Evolutionary conservation across 768 basidiomycete genomes (phyloP), one percentile per base, ranked within the genome.

Genomic region (Rhizopogon vulgaris): DNA sequence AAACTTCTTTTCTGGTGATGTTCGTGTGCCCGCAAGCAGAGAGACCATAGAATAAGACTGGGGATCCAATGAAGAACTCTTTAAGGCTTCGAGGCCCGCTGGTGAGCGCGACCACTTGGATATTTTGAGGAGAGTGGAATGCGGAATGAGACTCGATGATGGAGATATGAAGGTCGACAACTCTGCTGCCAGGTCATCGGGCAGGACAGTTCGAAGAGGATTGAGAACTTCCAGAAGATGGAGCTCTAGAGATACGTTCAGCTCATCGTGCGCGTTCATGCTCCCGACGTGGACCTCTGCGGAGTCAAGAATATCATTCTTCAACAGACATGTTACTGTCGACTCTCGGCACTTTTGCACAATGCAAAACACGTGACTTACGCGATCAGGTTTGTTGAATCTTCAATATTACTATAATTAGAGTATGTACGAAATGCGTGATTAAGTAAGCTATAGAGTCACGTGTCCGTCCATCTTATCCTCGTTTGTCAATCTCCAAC

Each of bases 1-100:
- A 54, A 89, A 87, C 34, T 75, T 81, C 49, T 85, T 79, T 52
- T 87, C 82, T 18, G 90, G 90, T 6, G 87, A 88, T n/a, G 89
- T 84, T 40, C 76, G 79, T 6, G 84, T 77, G 36, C 90, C 90
- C 14, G 90, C 88, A 5, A 93, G 79, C 34, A 93, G 72, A 17
- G 87, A 71, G 37, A 90, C 70, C 82, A 89, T 90, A 6, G 76
- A 70, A 63, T 87, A 91, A 12, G 77, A 71, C 18, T 69, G 68
- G 4, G 80, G 70, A 52, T 81, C 68, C 42, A 90, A 70, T 6
- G 70, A 69, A 34, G 54, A 63, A 59, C 48, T 80, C 71, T 45
- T 64, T 58, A 80, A 63, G 3, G 67, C 60, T 0, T 52, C 52
- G 34, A 57, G 62, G 6, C 82, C 87, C 41, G 69, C 67, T 4